phyloP scores from a whole-genome alignment of 2,329 filamentous ascomycete genomes.

The Colletotrichum tanaceti region DNA sequence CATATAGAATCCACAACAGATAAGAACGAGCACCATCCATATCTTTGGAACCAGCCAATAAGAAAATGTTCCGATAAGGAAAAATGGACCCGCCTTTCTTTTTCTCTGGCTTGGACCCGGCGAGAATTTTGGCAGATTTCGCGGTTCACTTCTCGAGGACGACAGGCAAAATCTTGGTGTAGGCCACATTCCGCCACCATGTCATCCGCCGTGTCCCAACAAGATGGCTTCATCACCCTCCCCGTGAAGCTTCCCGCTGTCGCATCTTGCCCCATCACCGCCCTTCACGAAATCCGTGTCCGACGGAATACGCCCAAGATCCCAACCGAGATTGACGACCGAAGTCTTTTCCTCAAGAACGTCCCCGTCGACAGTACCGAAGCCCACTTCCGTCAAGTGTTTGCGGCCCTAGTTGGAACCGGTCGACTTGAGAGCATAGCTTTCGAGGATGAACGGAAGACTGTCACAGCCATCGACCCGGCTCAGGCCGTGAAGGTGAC shows the following conservation, averaged over 20 bases:
- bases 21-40: not conserved
- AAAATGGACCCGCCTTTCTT: conserved; percentile 17
- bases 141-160: conserved; percentile 9
- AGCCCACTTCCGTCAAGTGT: conserved; percentile 79
- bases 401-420: conserved; percentile 78
- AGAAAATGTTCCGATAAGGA: conserved; percentile 8
- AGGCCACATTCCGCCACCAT: conserved; percentile 43
- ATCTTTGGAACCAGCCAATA: not conserved
- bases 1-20: not conserved
- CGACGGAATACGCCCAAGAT: conserved; percentile 85
- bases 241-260: conserved; percentile 73
- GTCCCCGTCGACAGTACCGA: conserved; percentile 86
- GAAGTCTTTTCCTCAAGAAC: conserved; percentile 92
- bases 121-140: conserved; percentile 25
- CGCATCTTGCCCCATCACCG: conserved; percentile 70
- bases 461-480: conserved; percentile 57
- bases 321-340: conserved; percentile 76
- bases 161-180: conserved; percentile 22
- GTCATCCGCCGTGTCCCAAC: conserved; percentile 31
- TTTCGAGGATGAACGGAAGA: conserved; percentile 74
- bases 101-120: conserved; percentile 18
- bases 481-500: conserved; percentile 55
- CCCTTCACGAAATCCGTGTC: conserved; percentile 87
- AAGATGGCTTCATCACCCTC: conserved; percentile 74
- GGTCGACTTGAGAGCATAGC: conserved; percentile 81